A percentile compares a stretch with the other conserved stretches of the same genome.
phyloP scores from a whole-genome alignment of 2,329 filamentous ascomycete species.

The Microascus cirrosus region DNA sequence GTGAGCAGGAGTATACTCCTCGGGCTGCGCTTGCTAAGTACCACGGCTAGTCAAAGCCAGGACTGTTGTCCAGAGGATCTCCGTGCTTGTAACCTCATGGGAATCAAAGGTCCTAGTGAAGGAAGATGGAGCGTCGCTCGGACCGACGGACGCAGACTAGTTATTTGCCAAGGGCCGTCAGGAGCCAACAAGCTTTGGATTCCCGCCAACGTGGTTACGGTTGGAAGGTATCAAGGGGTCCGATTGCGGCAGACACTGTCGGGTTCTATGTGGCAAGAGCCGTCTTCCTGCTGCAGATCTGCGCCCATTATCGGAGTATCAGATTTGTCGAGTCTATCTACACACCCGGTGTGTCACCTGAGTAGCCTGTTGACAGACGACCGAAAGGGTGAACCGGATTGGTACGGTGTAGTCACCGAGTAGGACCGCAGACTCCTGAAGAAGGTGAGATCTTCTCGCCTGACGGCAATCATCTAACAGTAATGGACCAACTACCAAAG shows the following conservation, averaged over 20 bases:
- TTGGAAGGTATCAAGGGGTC: not conserved
- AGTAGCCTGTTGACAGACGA: not conserved
- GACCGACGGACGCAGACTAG: not conserved
- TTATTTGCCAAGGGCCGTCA: not conserved
- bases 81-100: not conserved
- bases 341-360: not conserved
- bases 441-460: not conserved
- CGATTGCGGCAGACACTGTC: not conserved
- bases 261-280: not conserved
- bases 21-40: too few species aligned
- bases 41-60: too few species aligned
- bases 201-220: slow-evolving; percentile 2
- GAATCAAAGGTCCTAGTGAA: not conserved
- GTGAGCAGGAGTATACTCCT: too few species aligned
- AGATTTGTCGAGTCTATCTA: not conserved
- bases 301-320: not conserved
- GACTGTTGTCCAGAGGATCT: not conserved
- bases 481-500: slow-evolving; percentile 3
- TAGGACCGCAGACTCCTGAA: not conserved
- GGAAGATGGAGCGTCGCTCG: not conserved
- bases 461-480: not conserved
- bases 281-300: not conserved
- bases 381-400: not conserved
- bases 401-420: not conserved
- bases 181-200: slow-evolving; percentile 1